Evolutionary conservation across 495 filamentous ascomycete genomes (phyloP).

Genomic region (Cercophora sp.): DNA sequence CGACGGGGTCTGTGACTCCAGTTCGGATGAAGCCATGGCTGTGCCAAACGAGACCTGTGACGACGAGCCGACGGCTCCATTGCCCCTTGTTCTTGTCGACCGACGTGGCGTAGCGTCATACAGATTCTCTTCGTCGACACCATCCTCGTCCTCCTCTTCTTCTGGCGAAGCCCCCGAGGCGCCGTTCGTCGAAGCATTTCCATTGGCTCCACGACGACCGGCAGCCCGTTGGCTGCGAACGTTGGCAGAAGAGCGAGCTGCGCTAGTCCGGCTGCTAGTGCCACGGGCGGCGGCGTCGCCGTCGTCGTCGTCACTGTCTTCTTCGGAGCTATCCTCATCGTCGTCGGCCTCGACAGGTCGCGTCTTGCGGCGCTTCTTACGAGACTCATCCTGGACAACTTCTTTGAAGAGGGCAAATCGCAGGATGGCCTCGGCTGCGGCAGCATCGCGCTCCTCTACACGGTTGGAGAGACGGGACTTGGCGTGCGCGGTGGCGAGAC

Average conservation of each 20-base stretch:
- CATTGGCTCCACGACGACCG: constrained; percentile 18
- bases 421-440: constrained; percentile 83
- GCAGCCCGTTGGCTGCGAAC: constrained; percentile 23
- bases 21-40: constrained; percentile 42
- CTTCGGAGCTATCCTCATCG: constrained; percentile 21
- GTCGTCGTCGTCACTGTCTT: constrained; percentile 34
- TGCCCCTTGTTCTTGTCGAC: constrained; percentile 29
- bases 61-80: constrained; percentile 21
- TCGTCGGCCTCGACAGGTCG: constrained; percentile 36
- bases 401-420: constrained; percentile 98
- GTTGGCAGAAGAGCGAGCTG: constrained; percentile 26
- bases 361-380: constrained; percentile 66
- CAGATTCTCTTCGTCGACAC: constrained; percentile 30
- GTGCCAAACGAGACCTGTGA: constrained; percentile 45
- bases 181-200: constrained; percentile 17
- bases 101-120: constrained; percentile 40
- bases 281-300: constrained; percentile 31
- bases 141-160: constrained; percentile 15
- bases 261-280: constrained; percentile 17
- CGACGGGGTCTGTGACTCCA: constrained; percentile 30
- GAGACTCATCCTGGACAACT: constrained; percentile 80
- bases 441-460: constrained; percentile 89
- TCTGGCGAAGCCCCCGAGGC: neutral
- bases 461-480: constrained; percentile 86
- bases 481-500: constrained; percentile 92